Conservation (phyloP, 1,284 basidiomycete genomes). For the Austropuccinia psidii region DNA sequence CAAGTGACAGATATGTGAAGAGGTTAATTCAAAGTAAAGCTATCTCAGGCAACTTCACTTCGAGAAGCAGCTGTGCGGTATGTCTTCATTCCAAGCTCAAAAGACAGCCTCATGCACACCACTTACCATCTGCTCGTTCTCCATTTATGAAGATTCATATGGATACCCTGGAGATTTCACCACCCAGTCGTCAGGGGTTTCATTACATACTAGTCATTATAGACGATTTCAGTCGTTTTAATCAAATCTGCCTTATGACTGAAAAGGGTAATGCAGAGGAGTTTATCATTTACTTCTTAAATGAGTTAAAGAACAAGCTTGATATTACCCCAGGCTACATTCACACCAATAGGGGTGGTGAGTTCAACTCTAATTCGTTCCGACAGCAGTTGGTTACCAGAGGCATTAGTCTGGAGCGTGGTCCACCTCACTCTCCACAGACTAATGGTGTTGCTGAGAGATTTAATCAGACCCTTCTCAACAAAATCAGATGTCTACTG, state of each 20-base stretch:
- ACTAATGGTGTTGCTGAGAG: slow-evolving; percentile 10
- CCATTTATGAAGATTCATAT: not conserved
- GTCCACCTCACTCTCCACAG: slow-evolving; percentile 33
- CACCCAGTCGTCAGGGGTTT: not conserved
- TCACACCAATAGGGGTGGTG: too few species aligned
- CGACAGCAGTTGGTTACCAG: too few species aligned
- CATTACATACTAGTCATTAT: not conserved
- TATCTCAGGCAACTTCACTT: too few species aligned
- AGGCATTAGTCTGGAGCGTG: slow-evolving; percentile 24
- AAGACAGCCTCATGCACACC: not conserved
- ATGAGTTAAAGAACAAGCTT: too few species aligned
- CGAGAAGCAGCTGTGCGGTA: not conserved
- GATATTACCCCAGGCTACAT: too few species aligned
- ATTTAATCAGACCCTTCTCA: not conserved
- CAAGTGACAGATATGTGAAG: too few species aligned
- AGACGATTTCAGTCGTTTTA: too few species aligned
- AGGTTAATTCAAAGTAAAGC: too few species aligned
- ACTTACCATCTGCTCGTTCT: not conserved
- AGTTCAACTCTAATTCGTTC: too few species aligned
- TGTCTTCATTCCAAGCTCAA: not conserved
- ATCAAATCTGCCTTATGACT: too few species aligned
- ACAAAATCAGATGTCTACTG: not conserved
- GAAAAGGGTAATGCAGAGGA: too few species aligned
- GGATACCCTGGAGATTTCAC: not conserved
- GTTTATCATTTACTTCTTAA: too few species aligned